Evolutionary conservation across 2,329 filamentous ascomycete species (phyloP).

Genomic region (Cytospora chrysosperma): DNA sequence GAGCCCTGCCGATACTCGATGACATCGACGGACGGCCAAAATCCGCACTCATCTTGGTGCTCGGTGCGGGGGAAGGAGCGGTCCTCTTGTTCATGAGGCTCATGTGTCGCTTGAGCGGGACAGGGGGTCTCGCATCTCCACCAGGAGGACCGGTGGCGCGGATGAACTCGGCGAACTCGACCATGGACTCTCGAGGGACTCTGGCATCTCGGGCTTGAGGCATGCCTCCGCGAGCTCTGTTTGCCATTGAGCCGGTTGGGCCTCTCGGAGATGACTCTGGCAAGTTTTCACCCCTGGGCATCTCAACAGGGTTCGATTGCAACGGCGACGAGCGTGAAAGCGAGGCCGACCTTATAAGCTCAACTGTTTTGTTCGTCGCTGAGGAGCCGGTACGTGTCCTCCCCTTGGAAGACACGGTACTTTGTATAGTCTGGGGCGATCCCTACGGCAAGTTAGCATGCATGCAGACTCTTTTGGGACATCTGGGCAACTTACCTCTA

Average conservation of each 20-base stretch:
- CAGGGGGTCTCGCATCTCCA: constrained; percentile 35
- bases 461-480: background rate
- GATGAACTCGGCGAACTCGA: constrained; percentile 88
- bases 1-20: constrained; percentile 42
- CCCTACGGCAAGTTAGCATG: constrained; percentile 17
- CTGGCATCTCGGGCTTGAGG: constrained; percentile 69
- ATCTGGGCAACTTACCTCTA: constrained; percentile 56
- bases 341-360: constrained; percentile 36
- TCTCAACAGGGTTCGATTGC: constrained; percentile 36
- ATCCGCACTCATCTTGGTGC: constrained; percentile 39
- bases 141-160: constrained; percentile 75
- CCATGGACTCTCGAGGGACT: constrained; percentile 66
- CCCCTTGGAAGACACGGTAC: constrained; percentile 41
- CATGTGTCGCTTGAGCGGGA: constrained; percentile 18
- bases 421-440: constrained; percentile 20
- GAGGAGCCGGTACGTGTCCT: constrained; percentile 50
- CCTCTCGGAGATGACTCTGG: constrained; percentile 34
- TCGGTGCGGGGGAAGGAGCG: constrained; percentile 31
- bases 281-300: constrained; percentile 29
- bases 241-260: constrained; percentile 33
- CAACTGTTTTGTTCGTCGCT: constrained; percentile 41
- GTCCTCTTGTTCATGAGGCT: constrained; percentile 37
- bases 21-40: constrained; percentile 38
- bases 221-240: constrained; percentile 34
- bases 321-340: constrained; percentile 38